Evolutionary conservation across 257 asterid species (phyloP).

Genomic region (Primulina eburnea): DNA sequence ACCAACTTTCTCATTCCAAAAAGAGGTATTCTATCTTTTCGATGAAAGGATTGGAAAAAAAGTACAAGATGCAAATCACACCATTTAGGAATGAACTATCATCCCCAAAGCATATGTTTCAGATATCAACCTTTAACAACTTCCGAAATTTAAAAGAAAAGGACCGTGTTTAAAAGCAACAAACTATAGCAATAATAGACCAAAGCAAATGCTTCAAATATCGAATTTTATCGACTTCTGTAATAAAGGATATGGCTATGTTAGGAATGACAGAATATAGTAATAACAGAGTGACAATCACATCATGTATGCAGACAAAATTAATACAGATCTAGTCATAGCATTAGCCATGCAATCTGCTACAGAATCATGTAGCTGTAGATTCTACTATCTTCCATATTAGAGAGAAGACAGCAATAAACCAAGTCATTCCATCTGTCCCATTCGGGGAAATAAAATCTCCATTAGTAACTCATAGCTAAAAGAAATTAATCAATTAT

Average conservation of each 20-base stretch:
- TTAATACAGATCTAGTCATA: not conserved
- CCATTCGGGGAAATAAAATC: not conserved
- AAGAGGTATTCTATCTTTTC: too few species aligned
- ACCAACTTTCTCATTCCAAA: too few species aligned
- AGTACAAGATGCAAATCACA: too few species aligned
- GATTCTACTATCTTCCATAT: not conserved
- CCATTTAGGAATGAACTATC: not conserved
- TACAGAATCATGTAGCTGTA: not conserved
- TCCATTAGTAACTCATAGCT: not conserved
- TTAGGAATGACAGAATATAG: not conserved
- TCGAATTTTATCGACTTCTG: not conserved
- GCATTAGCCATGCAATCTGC: not conserved
- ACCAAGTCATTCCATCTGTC: not conserved
- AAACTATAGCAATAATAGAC: not conserved
- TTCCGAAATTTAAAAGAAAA: not conserved
- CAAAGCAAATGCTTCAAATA: not conserved
- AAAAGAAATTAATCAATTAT: not conserved
- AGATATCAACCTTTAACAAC: not conserved
- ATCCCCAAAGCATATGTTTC: not conserved
- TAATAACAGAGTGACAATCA: not conserved
- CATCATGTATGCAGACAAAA: not conserved
- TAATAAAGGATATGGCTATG: too few species aligned
- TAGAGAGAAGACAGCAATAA: not conserved
- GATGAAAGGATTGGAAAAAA: too few species aligned
- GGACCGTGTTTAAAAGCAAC: not conserved